These are phyloP conservation scores for Colletotrichum lupini DNA, from an alignment of 2,329 filamentous ascomycete species.

Conservation along the genomic window DNA sequence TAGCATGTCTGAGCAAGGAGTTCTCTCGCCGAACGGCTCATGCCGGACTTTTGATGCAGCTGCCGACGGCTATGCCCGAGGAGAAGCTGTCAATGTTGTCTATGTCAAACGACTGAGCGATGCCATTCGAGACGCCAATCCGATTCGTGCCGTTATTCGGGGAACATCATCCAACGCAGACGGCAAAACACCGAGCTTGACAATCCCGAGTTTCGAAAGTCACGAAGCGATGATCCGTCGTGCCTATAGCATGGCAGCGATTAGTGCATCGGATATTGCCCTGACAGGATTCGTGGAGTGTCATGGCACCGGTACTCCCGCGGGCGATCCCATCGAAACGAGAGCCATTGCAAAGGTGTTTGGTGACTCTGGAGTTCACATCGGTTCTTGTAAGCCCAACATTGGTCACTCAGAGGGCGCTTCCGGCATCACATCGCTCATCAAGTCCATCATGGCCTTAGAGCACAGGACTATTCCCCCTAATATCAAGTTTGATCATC, in stretches of 20 bases:
- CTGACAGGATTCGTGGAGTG: constrained; percentile 48
- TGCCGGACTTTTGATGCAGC: constrained; percentile 49
- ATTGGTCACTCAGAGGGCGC: constrained; percentile 50
- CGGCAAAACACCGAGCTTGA: constrained; percentile 52
- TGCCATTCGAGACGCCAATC: constrained; percentile 55
- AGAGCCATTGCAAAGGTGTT: constrained; percentile 47
- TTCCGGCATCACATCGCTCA: constrained; percentile 43
- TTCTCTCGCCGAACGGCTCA: constrained; percentile 41
- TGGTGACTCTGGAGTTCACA: constrained; percentile 38
- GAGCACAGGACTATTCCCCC: constrained; percentile 46
- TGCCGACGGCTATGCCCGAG: constrained; percentile 59
- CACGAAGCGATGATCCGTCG: constrained; percentile 52
- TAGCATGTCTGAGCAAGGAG: constrained; percentile 39
- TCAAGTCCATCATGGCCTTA: constrained; percentile 47
- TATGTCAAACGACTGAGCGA: constrained; percentile 55
- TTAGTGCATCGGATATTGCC: constrained; percentile 24
- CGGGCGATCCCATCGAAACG: constrained; percentile 55
- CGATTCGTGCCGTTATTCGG: constrained; percentile 48
- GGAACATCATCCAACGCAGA: constrained; percentile 49
- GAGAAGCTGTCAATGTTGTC: constrained; percentile 55
- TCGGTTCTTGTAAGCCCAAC: constrained; percentile 50
- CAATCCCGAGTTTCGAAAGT: constrained; percentile 47
- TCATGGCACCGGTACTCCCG: constrained; percentile 57
- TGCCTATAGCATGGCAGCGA: constrained; percentile 46
- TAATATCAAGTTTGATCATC: constrained; percentile 45